Evolutionary conservation across 1,284 basidiomycete genomes (phyloP), one percentile per base, ranked within the genome.

Genomic region (Pyrrhoderma noxium): DNA sequence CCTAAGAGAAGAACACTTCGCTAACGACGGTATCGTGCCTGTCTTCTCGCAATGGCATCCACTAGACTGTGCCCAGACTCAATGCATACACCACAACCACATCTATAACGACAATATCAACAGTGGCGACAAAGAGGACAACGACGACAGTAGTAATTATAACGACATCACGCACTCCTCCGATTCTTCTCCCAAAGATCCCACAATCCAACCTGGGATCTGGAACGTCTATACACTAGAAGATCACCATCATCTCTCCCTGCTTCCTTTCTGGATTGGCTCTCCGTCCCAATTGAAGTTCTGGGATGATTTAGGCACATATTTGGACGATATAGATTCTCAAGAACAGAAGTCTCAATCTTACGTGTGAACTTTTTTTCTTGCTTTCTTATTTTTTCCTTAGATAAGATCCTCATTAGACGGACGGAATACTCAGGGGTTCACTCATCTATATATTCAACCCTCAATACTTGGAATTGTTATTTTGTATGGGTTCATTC

Each of bases 1-100:
- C 11, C 36, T 50, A n/a, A 42, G 45, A n/a, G 56, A 59, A 43
- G 54, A 59, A 47, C 66, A 69, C 49, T 65, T 65, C 53, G 68
- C 65, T 0, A 77, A 76, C 54, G 75, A 77, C 56, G 74, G 75
- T 2, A 65, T 76, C 11, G 75, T 76, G 1, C 74, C 74, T 2
- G n/a, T 73, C 5, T 76, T 77, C 58, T 76, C 75, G 2, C 75
- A 76, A 45, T 76, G 70, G 69, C 76, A 77, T 64, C 74, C 75
- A n/a, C 62, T 66, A 47, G 59, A 68, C 21, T 77, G 75, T 69
- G 58, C 61, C 71, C 72, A 46, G 27, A 50, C 49, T 3, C 35
- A 49, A 19, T 64, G 61, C 42, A 57, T 56, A 23, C 64, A 63
- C 43, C 47, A 53, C 25, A 39, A 16, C 36, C 2, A 5, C 27